Evolutionary conservation across 1,139 yeast species (phyloP).

Genomic region (Debaryomycetaceae sp.): DNA sequence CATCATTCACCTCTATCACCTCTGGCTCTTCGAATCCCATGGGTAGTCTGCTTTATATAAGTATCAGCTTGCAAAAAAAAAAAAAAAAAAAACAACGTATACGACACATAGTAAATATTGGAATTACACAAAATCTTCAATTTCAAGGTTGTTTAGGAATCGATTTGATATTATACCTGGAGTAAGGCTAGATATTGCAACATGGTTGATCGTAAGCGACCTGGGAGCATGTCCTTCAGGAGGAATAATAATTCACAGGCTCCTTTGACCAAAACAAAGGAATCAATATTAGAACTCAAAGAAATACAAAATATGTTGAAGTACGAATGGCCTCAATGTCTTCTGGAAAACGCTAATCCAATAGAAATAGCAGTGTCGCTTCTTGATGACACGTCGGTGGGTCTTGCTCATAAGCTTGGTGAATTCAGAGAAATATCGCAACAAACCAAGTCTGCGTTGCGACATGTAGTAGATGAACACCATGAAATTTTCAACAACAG

Average conservation of each 20-base stretch:
- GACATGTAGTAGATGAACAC: slow-evolving; percentile 74
- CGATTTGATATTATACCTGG: not conserved
- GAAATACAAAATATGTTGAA: slow-evolving; percentile 35
- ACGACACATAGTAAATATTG: not conserved
- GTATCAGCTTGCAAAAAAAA: not conserved
- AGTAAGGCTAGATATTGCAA: not conserved
- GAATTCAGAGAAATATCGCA: slow-evolving; percentile 55
- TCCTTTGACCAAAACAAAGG: slow-evolving; percentile 16
- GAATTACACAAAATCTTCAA: slow-evolving; percentile 6
- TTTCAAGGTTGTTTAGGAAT: not conserved
- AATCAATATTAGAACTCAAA: slow-evolving; percentile 36
- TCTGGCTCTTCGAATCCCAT: not conserved
- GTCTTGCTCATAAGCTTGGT: slow-evolving; percentile 67
- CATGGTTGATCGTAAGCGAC: slow-evolving; percentile 14
- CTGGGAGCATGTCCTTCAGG: slow-evolving; percentile 20
- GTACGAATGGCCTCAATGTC: slow-evolving; percentile 47
- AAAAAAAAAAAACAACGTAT: too few relatives aligned
- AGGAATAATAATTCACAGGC: slow-evolving; percentile 15
- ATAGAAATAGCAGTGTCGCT: slow-evolving; percentile 78
- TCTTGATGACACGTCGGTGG: slow-evolving; percentile 83
- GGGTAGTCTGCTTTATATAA: not conserved
- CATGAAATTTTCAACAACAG: slow-evolving; percentile 83
- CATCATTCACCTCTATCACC: not conserved
- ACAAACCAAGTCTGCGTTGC: slow-evolving; percentile 56
- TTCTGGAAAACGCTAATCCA: slow-evolving; percentile 57